These are phyloP conservation scores for Flaveria floridana DNA, from an alignment of 140 eudicot species.

Conservation along the genomic window DNA sequence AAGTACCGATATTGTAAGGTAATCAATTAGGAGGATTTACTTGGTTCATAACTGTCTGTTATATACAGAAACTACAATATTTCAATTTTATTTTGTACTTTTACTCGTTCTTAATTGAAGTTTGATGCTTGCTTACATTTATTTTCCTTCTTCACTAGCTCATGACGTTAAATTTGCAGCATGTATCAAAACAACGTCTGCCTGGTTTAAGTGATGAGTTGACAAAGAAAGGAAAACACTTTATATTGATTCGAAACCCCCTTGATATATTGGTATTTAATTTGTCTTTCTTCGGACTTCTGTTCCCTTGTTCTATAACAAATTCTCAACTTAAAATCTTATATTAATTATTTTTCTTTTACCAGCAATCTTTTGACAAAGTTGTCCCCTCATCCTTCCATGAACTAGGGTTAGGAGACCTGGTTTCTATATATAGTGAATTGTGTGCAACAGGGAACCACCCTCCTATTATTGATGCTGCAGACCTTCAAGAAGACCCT, in stretches of 20 bases:
- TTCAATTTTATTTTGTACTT: background rate
- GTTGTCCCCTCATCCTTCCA: conserved; percentile 71
- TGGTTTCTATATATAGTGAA: conserved; percentile 71
- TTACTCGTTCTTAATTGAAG: background rate
- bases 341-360: conserved; percentile 16
- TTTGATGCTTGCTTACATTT: conserved; percentile 1
- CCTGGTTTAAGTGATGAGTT: conserved; percentile 67
- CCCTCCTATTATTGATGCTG: conserved; percentile 74
- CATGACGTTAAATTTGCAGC: conserved; percentile 45
- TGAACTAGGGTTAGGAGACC: conserved; percentile 69
- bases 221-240: conserved; percentile 87
- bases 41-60: background rate
- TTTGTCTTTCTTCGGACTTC: background rate
- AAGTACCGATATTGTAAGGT: conserved; percentile 94
- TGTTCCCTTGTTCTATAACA: conserved; percentile 7
- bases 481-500: conserved; percentile 68
- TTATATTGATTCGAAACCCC: conserved; percentile 82
- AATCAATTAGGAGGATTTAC: conserved; percentile 10
- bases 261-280: conserved; percentile 73
- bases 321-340: background rate
- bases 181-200: conserved; percentile 70
- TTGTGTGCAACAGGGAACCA: conserved; percentile 61
- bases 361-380: conserved; percentile 78
- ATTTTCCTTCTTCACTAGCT: background rate
- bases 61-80: background rate